Conservation (phyloP, 78 protist genomes). For the Tieghemostelium lacteum region DNA sequence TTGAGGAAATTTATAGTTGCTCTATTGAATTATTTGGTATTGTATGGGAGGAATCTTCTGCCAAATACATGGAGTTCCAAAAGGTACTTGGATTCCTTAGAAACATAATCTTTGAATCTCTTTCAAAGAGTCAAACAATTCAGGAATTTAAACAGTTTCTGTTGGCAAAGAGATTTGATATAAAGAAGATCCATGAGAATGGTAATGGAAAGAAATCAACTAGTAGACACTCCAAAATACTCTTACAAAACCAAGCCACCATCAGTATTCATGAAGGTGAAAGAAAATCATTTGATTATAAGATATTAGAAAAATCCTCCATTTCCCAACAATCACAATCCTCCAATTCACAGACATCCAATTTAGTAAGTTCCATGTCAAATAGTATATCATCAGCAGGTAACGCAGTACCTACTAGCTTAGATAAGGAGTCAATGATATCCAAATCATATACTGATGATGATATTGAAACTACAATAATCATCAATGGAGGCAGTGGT, state of each 20-base stretch:
- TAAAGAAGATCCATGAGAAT: conserved; percentile 1
- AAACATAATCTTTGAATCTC: conserved; percentile 8
- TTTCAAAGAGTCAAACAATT: conserved; percentile 9
- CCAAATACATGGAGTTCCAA: conserved; percentile 55
- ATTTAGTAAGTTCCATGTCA: not conserved
- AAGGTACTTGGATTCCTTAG: conserved; percentile 20
- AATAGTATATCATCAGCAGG: not conserved
- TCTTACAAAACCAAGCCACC: not conserved
- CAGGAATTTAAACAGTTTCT: not conserved
- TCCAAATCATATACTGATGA: conserved; percentile 31
- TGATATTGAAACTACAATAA: conserved; percentile 5
- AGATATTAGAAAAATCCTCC: too few relatives aligned
- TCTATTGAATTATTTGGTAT: conserved; percentile 38
- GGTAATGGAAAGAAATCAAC: not conserved
- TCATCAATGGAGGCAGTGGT: conserved; percentile 23
- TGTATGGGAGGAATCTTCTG: conserved; percentile 60
- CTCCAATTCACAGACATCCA: not conserved
- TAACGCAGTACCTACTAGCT: not conserved
- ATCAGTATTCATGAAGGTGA: not conserved
- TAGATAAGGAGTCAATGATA: conserved; percentile 4
- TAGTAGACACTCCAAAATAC: conserved; percentile 37
- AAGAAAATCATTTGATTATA: not conserved
- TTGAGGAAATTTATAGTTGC: conserved; percentile 39
- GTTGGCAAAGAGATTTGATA: conserved; percentile 6
- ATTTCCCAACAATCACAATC: not conserved